Base-by-base conservation (phyloP, 139 green algal species). In the Coelastrella sp. region DNA sequence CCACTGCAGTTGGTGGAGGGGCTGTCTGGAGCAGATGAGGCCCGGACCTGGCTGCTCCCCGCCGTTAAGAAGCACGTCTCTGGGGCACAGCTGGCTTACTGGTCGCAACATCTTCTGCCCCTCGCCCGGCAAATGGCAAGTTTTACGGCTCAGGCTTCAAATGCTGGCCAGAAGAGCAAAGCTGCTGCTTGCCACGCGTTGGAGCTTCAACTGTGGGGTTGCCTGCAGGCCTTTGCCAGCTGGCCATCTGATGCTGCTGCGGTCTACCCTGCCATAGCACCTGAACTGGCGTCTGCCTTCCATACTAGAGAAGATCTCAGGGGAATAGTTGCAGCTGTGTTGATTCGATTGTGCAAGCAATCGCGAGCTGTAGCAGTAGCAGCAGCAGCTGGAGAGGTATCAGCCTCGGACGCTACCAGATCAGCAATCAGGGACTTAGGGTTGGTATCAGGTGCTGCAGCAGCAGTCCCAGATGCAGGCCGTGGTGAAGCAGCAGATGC, bases 1-100 rank as follows among this genome's bases (percentile, higher is more conserved):
- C 95, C 97, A 4, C 88, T 99, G 6, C 90, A 96, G 72, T 88
- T 99, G 20, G 15, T 89, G 19, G 93, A 96, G 86, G 94, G 94
- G 56, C 59, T 94, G 22, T 70, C 78, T 14, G 88, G 91, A n/a
- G 82, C 87, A 7, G 81, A 25, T 56, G 94, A 97, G 89, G 89
- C 95, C 0, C 92, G 97, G 59, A 97, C 97, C 4, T 99, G 98
- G 98, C 89, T 99, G 73, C 94, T 99, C 84, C 98, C 98, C 20
- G 89, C 99, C 65, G 83, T 99, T 87, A 93, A 95, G 4, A 87
- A 94, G 35, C 93, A 98, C 84, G 93, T 97, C 9, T 70, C 86
- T 6, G 90, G 93, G 17, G 58, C 92, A 1, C 82, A 70, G 1
- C 87, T 98, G 27, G 91, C 1, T 7, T 97, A 93, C 88, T 99